A percentile compares a stretch with the other conserved stretches of the same genome.
These are phyloP conservation scores for Selenicereus undatus DNA, from an alignment of 148 eudicot genomes.

Conservation along the genomic window DNA sequence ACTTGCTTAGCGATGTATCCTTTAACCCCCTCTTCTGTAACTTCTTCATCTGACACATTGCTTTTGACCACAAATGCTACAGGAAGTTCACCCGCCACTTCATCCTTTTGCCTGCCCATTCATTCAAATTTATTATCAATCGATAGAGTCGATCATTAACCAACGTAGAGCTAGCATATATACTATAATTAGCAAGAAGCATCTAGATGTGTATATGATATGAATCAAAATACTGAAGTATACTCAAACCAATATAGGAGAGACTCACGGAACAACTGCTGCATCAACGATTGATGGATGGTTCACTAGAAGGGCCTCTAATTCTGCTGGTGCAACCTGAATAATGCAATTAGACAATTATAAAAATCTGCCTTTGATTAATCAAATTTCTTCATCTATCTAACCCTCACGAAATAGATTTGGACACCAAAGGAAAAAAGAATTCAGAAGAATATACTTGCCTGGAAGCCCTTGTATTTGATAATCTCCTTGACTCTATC, in stretches of 20 bases:
- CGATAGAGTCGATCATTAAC: background rate
- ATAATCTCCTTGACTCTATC: conserved; percentile 82
- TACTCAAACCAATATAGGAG: background rate
- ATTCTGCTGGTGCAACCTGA: conserved; percentile 83
- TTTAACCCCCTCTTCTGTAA: conserved; percentile 67
- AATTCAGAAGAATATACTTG: background rate
- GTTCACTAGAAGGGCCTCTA: conserved; percentile 67
- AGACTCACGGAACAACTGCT: conserved; percentile 84
- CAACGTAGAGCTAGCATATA: background rate
- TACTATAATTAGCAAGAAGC: background rate
- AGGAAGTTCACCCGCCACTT: conserved; percentile 79
- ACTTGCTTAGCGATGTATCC: conserved; percentile 66
- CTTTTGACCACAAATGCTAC: conserved; percentile 68
- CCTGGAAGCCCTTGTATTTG: conserved; percentile 88
- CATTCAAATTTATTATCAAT: background rate
- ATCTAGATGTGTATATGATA: no score
- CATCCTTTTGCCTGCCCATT: conserved; percentile 65
- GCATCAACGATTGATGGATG: conserved; percentile 73
- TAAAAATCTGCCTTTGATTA: no score
- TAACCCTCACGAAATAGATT: no score
- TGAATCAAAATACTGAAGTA: no score
- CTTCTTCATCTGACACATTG: conserved; percentile 28
- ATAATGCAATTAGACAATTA: background rate
- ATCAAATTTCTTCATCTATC: no score
- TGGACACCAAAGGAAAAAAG: no score